Evolutionary conservation across 1,284 basidiomycete species (phyloP), one percentile per base, ranked within the genome.

Genomic region (Lentinula novae-zelandiae): DNA sequence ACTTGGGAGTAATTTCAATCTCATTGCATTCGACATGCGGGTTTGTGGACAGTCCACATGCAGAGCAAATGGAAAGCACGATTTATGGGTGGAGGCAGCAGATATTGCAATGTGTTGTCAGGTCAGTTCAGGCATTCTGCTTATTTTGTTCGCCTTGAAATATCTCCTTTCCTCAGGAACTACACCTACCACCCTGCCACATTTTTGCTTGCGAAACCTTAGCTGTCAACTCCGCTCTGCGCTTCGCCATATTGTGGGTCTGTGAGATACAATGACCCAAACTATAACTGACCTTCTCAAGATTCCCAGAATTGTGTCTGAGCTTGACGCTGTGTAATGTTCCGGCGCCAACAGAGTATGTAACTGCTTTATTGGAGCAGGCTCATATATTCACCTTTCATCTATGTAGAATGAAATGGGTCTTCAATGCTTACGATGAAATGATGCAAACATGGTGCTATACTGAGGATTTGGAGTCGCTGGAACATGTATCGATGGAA

Each of bases 31-130:
- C 69, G 90, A 92, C 70, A 81, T 83, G 65, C 82, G 89, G 6
- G 78, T 80, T n/a, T 76, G 78, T n/a, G 89, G 89, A n/a, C 78
- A 75, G 69, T 88, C 87, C 9, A 69, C 72, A 2, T 81, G 75
- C 61, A 77, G 82, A 58, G 80, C 80, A 8, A 83, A 74, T 54
- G 81, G 79, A 5, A 74, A 77, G 44, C 85, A 87, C 67, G 89
- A 91, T 71, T 80, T 80, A 56, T 91, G 88, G 82, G 87, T 90
- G 2, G 83, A 87, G 44, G 87, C 89, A 1, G 90, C 89, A 36
- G 89, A 91, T 74, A 65, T 91, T 48, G 89, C 86, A 2, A 78
- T 82, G 22, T 85, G 82, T 54, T 81, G 82, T 66, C 80, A 85
- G 72, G 88, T 86, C 6, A 46, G 44, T 20, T n/a, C 42, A 34